A percentile compares a stretch with the other conserved stretches of the same genome.
phyloP scores from a whole-genome alignment of 2,329 filamentous ascomycete genomes.

The Immersiporthe knoxdaviesiana region DNA sequence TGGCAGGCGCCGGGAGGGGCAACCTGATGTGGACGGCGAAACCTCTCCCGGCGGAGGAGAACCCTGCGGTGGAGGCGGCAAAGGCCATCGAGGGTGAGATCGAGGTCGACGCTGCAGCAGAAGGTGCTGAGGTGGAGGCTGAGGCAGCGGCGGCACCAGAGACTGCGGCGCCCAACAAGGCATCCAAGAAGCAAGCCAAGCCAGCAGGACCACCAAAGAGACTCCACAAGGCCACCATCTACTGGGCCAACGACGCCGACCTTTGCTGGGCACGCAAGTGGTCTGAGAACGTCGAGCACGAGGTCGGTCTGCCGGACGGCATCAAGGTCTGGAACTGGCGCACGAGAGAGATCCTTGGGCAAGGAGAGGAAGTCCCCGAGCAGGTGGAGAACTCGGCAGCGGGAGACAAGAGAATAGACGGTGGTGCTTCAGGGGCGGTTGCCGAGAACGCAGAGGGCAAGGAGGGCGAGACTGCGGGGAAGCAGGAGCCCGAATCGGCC shows the following conservation, averaged over 20 bases:
- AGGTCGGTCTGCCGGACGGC: slow-evolving; percentile 41
- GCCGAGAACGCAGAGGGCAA: not conserved
- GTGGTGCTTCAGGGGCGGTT: not conserved
- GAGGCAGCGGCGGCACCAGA: not conserved
- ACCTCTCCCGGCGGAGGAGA: slow-evolving; percentile 11
- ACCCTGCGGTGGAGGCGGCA: not conserved
- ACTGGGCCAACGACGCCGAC: slow-evolving; percentile 56
- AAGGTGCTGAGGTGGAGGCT: not conserved
- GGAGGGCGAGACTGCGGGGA: not conserved
- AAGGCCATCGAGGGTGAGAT: slow-evolving; percentile 18
- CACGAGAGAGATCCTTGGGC: slow-evolving; percentile 21
- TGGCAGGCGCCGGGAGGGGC: slow-evolving; percentile 55
- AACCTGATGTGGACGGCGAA: slow-evolving; percentile 47
- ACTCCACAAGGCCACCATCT: slow-evolving; percentile 50
- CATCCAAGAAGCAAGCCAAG: slow-evolving; percentile 5
- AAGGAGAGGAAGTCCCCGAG: not conserved
- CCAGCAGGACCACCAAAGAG: slow-evolving; percentile 18
- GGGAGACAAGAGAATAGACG: not conserved
- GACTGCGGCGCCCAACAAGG: slow-evolving; percentile 9
- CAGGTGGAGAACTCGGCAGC: not conserved
- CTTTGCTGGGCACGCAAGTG: slow-evolving; percentile 51
- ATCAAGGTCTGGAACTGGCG: slow-evolving; percentile 22
- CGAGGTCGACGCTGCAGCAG: not conserved
- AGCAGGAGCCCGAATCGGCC: slow-evolving; percentile 1
- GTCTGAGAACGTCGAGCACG: slow-evolving; percentile 58